These are phyloP conservation scores for Aspergillus tanneri DNA, from an alignment of 2,329 filamentous ascomycete species.

Conservation along the genomic window DNA sequence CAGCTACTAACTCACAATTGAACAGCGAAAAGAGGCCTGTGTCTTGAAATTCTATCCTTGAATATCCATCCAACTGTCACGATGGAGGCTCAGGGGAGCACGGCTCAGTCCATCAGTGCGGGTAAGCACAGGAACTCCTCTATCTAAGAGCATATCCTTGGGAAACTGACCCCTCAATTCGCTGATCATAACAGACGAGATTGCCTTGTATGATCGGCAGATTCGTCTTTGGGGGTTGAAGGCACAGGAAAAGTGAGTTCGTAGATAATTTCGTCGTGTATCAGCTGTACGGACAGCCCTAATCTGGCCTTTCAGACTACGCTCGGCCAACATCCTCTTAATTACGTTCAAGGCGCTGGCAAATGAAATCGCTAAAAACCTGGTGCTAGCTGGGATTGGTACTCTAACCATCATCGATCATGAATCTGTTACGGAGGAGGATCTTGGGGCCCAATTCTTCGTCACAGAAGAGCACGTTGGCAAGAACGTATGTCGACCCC, in stretches of 20 bases:
- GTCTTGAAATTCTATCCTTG: background rate
- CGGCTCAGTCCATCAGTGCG: conserved; percentile 33
- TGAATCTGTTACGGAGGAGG: conserved; percentile 70
- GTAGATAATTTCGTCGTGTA: background rate
- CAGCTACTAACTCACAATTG: too few relatives aligned
- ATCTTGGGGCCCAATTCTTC: conserved; percentile 82
- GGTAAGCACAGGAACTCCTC: conserved; percentile 21
- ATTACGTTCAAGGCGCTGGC: conserved; percentile 84
- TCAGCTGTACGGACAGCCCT: background rate
- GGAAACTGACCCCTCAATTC: conserved; percentile 2
- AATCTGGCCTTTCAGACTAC: conserved; percentile 59
- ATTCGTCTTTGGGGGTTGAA: conserved; percentile 96
- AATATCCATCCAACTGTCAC: background rate
- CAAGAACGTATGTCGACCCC: conserved; percentile 57
- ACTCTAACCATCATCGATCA: conserved; percentile 87
- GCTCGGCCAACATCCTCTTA: conserved; percentile 83
- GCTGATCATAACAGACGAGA: conserved; percentile 67
- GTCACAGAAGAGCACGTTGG: conserved; percentile 71
- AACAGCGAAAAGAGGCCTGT: background rate
- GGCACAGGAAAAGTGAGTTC: conserved; percentile 70
- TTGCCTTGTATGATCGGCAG: conserved; percentile 94
- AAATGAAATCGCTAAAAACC: conserved; percentile 95
- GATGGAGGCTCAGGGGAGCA: conserved; percentile 27
- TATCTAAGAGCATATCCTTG: background rate
- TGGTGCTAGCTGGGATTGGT: conserved; percentile 88